Evolutionary conservation across 2,329 filamentous ascomycete genomes (phyloP), one percentile per base, ranked within the genome.

Genomic region (Diaporthe vexans): DNA sequence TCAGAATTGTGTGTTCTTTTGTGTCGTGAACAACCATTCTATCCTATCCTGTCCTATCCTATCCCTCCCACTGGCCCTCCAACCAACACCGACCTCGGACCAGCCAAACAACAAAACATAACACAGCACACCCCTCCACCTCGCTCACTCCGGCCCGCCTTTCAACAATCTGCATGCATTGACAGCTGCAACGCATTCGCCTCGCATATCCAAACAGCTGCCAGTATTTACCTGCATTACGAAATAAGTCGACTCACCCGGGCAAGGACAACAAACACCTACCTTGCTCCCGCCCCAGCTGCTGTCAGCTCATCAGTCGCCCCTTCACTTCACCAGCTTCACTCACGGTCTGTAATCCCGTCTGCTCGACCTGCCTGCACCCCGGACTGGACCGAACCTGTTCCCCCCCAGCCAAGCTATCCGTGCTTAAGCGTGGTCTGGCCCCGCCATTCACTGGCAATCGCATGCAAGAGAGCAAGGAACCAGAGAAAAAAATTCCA

Each of bases 371-470:
- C 29, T 43, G 59, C 59, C 40, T 61, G 58, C 26, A 26, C 37
- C 37, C 37, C 56, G 61, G 46, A 52, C 61, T 26, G 57, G 19
- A 33, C 69, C 57, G 57, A 54, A 43, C 69, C 69, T 61, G 63
- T 51, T 33, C 29, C 37, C 43, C 43, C 54, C 71, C 71, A 48
- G 46, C 59, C 57, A 46, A 46, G 68, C 52, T 67, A 73, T 35
- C 71, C 56, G 61, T 73, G 73, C 59, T 51, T 63, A 68, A 74
- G 33, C 70, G 61, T 68, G 58, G 54, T 71, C 58, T 73, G 61
- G 70, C 75, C 72, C 73, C 73, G 70, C 73, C 73, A 61, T 72
- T 72, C 69, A 73, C 76, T 75, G 76, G 72, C 75, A 76, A 63
- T 57, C 54, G 67, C 51, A 70, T 70, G 51, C 46, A n/a, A 54